Base-by-base conservation (phyloP, 352 stramenopile genomes). In the Pythium insidiosum region DNA sequence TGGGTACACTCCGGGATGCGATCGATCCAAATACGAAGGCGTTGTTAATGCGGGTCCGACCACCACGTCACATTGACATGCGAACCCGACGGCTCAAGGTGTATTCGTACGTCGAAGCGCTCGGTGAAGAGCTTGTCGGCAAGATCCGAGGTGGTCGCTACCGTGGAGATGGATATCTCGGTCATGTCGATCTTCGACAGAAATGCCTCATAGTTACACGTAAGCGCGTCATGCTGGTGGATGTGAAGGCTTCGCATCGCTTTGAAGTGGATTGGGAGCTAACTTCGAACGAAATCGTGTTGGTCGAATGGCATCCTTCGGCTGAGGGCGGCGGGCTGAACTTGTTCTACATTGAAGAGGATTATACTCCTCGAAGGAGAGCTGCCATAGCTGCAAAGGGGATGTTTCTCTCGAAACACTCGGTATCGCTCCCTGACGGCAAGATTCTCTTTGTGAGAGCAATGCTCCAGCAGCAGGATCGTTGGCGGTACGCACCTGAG, bases 401-500 rank as follows among this genome's bases (percentile, higher is more conserved):
- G 22, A 90, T 94, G 72, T 52, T 78, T n/a, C 48, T 94, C 25
- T 72, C 79, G 23, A 91, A 89, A 43, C 76, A 88, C 43, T 61
- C 72, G 28, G 73, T 94, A 30, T 60, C 66, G 30, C 31, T 94
- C 9, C 77, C 82, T 19, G 71, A 84, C 26, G 81, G 65, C 20
- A 86, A 88, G 46, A 64, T 88, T 18, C 38, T 90, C 18, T 94
- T 90, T 40, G 63, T 94, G 15, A 71, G 72, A 23, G 81, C 80
- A 1, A 94, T 92, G 79, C 60, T 94, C 19, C 79, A 94, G 49
- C 82, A 92, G 47, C 79, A 88, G 43, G 79, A 92, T 43, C 74
- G 75, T 2, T 83, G 75, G 26, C 50, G 87, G 24, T 61, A 86
- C 9, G n/a, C n/a, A n/a, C n/a, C n/a, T n/a, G n/a, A n/a, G n/a